Percentiles rank a stretch among this genome's conserved stretches.
phyloP scores from a whole-genome alignment of 768 basidiomycete species.

The Gloeopeniophorella convolvens region DNA sequence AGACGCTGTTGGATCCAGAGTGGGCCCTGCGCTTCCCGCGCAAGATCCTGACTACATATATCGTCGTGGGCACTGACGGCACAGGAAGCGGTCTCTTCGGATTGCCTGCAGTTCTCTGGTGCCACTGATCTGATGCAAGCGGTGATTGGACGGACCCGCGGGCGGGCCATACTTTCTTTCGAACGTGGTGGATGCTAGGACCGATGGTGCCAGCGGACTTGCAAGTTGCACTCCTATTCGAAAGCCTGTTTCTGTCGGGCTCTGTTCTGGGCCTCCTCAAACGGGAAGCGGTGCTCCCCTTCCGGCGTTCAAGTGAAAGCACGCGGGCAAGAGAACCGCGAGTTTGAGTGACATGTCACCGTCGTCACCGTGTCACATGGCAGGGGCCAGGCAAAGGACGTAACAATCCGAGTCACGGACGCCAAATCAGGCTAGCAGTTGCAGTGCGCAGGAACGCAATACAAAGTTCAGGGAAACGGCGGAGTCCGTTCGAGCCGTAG shows the following conservation, averaged over 20 bases:
- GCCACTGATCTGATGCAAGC: slow-evolving; percentile 18
- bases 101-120: slow-evolving; percentile 15
- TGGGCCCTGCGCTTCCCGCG: slow-evolving; percentile 1
- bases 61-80: slow-evolving; percentile 15
- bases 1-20: not conserved
- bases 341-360: slow-evolving; percentile 13
- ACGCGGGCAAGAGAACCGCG: slow-evolving; percentile 1
- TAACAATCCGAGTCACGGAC: slow-evolving; percentile 20
- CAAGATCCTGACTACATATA: slow-evolving; percentile 7
- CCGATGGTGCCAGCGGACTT: slow-evolving; percentile 15
- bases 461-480: slow-evolving; percentile 15
- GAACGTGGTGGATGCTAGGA: slow-evolving; percentile 13
- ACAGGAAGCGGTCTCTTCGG: slow-evolving; percentile 14
- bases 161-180: slow-evolving; percentile 8
- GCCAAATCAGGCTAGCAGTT: slow-evolving; percentile 15
- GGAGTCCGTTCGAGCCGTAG: slow-evolving; percentile 17
- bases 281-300: no score
- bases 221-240: slow-evolving; percentile 15
- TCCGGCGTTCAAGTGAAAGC: slow-evolving; percentile 15
- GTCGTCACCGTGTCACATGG: slow-evolving; percentile 17
- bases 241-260: slow-evolving; percentile 1
- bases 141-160: slow-evolving; percentile 19
- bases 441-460: slow-evolving; percentile 11
- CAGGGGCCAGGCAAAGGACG: slow-evolving; percentile 11
- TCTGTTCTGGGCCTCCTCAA: slow-evolving; percentile 14